Evolutionary conservation across 352 stramenopile genomes (phyloP).

Genomic region (Phytophthora foliorum): DNA sequence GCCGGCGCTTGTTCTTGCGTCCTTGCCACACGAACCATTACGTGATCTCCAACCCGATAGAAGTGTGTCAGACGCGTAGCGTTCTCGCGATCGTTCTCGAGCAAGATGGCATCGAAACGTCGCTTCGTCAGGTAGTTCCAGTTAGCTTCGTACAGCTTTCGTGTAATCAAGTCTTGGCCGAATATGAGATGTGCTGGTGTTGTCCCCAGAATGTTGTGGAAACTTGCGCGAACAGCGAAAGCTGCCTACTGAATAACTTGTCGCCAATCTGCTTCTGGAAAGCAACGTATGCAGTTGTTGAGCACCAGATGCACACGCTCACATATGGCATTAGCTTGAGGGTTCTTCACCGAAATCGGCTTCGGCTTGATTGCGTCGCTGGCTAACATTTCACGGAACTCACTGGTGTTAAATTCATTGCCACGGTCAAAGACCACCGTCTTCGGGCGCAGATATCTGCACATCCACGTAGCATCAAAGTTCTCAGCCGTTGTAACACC

Average conservation of each 20-base stretch:
- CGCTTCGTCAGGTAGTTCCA: constrained; percentile 10
- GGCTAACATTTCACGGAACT: constrained; percentile 11
- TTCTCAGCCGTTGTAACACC: neutral
- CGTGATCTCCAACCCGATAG: constrained; percentile 6
- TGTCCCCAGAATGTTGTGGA: constrained; percentile 3
- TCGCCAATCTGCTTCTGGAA: neutral
- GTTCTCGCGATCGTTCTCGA: constrained; percentile 6
- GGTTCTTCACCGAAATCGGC: neutral
- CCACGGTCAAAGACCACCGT: constrained; percentile 6
- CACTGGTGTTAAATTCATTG: constrained; percentile 6
- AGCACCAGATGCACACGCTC: constrained; percentile 12
- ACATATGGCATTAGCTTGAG: neutral
- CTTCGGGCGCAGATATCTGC: constrained; percentile 11
- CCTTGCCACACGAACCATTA: neutral
- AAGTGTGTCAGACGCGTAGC: neutral
- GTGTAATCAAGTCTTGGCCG: constrained; percentile 1
- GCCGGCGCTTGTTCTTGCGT: neutral
- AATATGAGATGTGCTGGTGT: constrained; percentile 8
- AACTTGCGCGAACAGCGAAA: constrained; percentile 2
- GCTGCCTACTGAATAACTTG: constrained; percentile 8
- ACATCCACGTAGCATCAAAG: constrained; percentile 11
- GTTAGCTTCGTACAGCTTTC: constrained; percentile 8
- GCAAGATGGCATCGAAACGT: constrained; percentile 6
- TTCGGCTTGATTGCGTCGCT: neutral
- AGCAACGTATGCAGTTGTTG: constrained; percentile 1